Evolutionary conservation across 345 rosid genomes (phyloP), one percentile per base, ranked within the genome.

Genomic region (Capsella bursapastoris): DNA sequence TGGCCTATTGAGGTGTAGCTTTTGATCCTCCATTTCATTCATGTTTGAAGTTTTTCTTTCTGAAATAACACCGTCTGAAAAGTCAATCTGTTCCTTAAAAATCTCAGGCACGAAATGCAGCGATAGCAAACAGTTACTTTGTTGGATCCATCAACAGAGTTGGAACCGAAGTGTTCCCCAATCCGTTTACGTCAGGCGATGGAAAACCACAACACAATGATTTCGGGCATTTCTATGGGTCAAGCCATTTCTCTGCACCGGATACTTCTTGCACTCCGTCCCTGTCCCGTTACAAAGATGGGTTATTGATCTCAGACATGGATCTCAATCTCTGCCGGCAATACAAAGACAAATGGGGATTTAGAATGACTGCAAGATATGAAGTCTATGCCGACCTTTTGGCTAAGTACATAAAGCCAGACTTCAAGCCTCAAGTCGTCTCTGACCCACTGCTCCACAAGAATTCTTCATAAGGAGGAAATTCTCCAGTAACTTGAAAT

Each of bases 81-180:
- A 2, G 56, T 48, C 32, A 29, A 6, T 50, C 0, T 57, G 7
- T 48, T 48, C 18, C 18, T 37, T 22, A 4, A 0, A 0, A 27
- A 38, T 4, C 66, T 15, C 88, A 95, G 97, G 97, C 98, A 6
- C 88, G 96, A 47, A 95, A 95, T 72, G 99, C 96, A 68, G 98
- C 97, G 15, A 89, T 95, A 64, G 94, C 97, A 64, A 95, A 95
- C 70, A 95, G 91, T 76, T 95, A 90, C 79, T 95, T 89, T 68
- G 96, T 90, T n/a, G 99, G 93, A 31, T 95, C 99, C 38, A 90
- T 95, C 51, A 95, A 95, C 78, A 90, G 97, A 12, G 97, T 95
- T 64, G 99, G 99, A n/a, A 95, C 97, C 2, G 98, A 89, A 83
- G 79, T 77, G 61, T 92, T 95, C 78, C 97, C 99, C 13, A 86